Conservation (phyloP, 306 rosid genomes). For the Rubus parviflorus region DNA sequence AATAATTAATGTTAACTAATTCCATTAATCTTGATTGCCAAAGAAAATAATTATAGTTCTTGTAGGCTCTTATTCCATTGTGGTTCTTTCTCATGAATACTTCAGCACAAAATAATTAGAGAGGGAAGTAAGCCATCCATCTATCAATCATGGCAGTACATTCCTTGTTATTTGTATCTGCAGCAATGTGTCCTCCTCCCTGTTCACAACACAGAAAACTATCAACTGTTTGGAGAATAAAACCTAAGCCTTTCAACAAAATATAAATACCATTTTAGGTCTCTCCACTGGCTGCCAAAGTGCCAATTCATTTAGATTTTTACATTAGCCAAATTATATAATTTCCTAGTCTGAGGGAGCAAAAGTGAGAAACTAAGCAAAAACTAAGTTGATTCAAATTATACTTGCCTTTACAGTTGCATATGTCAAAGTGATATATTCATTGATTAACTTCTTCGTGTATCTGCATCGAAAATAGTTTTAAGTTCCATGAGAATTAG, state of each 20-base stretch:
- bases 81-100: no score
- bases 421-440: slow-evolving; percentile 5
- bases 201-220: neutral
- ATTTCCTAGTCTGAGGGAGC: no score
- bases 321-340: no score
- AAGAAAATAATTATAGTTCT: no score
- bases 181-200: slow-evolving; percentile 35
- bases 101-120: neutral
- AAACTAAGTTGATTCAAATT: no score
- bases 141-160: slow-evolving; percentile 25
- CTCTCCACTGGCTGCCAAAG: neutral
- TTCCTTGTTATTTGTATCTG: slow-evolving; percentile 25
- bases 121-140: slow-evolving; percentile 28
- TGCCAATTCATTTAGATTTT: neutral
- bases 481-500: neutral
- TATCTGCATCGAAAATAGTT: slow-evolving; percentile 10
- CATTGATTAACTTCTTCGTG: slow-evolving; percentile 25
- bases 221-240: neutral
- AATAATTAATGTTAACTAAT: no score
- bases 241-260: neutral
- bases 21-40: no score
- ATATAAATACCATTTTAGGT: neutral
- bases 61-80: no score
- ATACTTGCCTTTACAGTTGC: slow-evolving; percentile 25
- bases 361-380: no score